Evolutionary conservation across 2,329 filamentous ascomycete genomes (phyloP), one percentile per base, ranked within the genome.

Genomic region (Periconia digitata): DNA sequence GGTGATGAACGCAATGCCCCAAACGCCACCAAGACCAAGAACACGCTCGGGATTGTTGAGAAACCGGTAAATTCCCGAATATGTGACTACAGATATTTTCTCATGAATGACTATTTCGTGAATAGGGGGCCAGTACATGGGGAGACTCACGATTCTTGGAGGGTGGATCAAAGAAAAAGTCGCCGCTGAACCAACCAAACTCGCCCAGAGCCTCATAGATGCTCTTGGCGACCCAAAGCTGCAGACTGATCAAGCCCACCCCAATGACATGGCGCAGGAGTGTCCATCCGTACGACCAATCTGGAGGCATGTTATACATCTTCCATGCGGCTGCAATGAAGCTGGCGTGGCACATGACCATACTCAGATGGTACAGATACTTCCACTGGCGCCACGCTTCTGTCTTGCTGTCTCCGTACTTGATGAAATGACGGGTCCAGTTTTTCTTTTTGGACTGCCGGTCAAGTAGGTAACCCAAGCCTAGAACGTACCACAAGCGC

Each of bases 301-400:
- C 87, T 7, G 81, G 77, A 1, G 94, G 94, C n/a, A 90, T 75
- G 7, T 83, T 82, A 71, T 99, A 99, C 85, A 96, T 89, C 76
- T 97, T 99, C 90, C 90, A 97, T 57, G 89, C 90, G 1, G 92
- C 91, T 16, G 91, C 90, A 51, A 92, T 80, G 70, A 96, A 96
- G 49, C 89, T 92, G 17, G 86, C 81, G 63, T 96, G 92, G 72
- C 89, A 92, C 83, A 96, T 85, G 47, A 85, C 84, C 82, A 92
- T 92, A 72, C 90, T 95, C 58, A 97, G 79, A 68, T 99, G 90
- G 64, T 96, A 96, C 64, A 95, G 84, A 24, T 88, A 90, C 74
- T 96, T 97, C 94, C 94, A 99, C 70, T 99, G 92, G 47, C 87
- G 85, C 94, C 94, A 99, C 3, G 92, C 92, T 72, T 97, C 94